Conservation (phyloP, 805 yeast species). For the Kodamaea hsintzibuensis region DNA sequence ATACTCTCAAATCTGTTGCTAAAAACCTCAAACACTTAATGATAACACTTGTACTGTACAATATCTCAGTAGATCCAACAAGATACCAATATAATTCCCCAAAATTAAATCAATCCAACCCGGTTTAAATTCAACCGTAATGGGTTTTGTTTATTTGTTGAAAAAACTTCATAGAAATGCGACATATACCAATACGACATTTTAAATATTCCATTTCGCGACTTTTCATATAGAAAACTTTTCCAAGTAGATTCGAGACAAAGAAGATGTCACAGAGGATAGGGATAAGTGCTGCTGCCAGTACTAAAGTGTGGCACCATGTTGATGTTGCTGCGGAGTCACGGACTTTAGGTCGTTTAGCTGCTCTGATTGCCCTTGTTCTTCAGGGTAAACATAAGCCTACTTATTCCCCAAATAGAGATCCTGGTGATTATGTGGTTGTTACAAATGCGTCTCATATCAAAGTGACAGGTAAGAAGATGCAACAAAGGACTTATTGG, state of each 20-base stretch:
- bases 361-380: slow-evolving; percentile 82
- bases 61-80: background rate
- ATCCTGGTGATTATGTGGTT: slow-evolving; percentile 95
- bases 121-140: background rate
- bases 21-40: background rate
- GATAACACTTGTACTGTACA: background rate
- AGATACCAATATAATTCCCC: background rate
- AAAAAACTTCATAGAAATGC: slow-evolving; percentile 3
- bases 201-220: background rate
- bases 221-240: slow-evolving; percentile 4
- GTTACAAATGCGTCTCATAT: slow-evolving; percentile 87
- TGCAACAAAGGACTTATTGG: slow-evolving; percentile 81
- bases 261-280: slow-evolving; percentile 46
- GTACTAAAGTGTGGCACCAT: slow-evolving; percentile 93
- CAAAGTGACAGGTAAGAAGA: slow-evolving; percentile 82
- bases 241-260: background rate
- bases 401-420: slow-evolving; percentile 66
- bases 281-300: slow-evolving; percentile 65
- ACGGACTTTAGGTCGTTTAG: slow-evolving; percentile 89
- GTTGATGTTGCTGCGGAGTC: slow-evolving; percentile 83
- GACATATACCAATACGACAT: background rate
- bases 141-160: slow-evolving; percentile 1
- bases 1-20: background rate
- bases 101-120: background rate
- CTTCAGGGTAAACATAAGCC: slow-evolving; percentile 99